Conservation (phyloP, 371 early-diverging fungal genomes). For the Zychaea mexicana region DNA sequence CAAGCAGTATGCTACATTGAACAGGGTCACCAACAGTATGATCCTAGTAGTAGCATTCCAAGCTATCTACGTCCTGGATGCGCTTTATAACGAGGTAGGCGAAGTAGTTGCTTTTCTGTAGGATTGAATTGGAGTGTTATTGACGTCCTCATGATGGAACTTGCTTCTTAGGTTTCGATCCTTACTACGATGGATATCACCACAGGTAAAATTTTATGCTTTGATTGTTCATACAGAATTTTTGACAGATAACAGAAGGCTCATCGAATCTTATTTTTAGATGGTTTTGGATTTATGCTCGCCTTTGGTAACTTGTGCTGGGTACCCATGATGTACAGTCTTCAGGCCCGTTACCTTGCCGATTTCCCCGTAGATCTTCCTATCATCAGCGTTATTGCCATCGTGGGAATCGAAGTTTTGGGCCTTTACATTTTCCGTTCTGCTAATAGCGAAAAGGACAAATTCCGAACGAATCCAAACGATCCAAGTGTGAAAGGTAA, state of each 20-base stretch:
- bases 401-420: slow-evolving; percentile 58
- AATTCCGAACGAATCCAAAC: slow-evolving; percentile 77
- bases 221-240: background rate
- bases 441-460: slow-evolving; percentile 88
- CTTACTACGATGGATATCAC: slow-evolving; percentile 96
- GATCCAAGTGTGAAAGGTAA: slow-evolving; percentile 64
- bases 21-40: slow-evolving; percentile 80
- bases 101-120: no score
- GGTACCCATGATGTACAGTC: slow-evolving; percentile 88
- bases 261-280: no score
- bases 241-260: no score
- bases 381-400: slow-evolving; percentile 28
- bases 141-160: background rate
- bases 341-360: slow-evolving; percentile 89
- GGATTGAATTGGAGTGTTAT: no score
- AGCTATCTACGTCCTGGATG: slow-evolving; percentile 84
- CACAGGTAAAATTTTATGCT: slow-evolving; percentile 32
- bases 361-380: slow-evolving; percentile 64
- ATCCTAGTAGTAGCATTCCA: slow-evolving; percentile 75
- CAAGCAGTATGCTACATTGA: slow-evolving; percentile 73
- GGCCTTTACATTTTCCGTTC: slow-evolving; percentile 88
- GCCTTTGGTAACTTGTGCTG: slow-evolving; percentile 87
- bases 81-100: slow-evolving; percentile 69
- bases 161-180: slow-evolving; percentile 62
- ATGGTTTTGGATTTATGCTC: slow-evolving; percentile 96